Evolutionary conservation across 495 filamentous ascomycete species (phyloP).

Genomic region (Aspergillus affinis): DNA sequence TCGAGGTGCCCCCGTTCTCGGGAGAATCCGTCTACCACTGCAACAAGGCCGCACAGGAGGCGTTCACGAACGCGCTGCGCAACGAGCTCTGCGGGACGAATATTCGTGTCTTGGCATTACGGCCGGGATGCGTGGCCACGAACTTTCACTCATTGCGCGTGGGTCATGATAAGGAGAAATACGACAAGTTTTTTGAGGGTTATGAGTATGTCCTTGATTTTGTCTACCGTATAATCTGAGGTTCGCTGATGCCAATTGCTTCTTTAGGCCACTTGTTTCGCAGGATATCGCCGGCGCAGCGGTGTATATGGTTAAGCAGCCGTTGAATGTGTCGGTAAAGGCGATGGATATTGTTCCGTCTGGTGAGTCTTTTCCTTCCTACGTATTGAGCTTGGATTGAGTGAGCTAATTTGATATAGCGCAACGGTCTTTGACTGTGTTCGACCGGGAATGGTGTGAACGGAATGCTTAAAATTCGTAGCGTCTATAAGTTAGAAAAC

Average conservation of each 20-base stretch:
- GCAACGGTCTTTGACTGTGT: conserved; percentile 26
- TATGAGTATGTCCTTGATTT: conserved; percentile 27
- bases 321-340: conserved; percentile 31
- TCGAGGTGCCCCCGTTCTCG: conserved; percentile 36
- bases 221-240: too few relatives aligned
- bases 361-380: conserved; percentile 14
- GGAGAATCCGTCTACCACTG: conserved; percentile 41
- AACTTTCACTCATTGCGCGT: conserved; percentile 41
- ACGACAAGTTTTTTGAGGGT: conserved; percentile 34
- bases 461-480: conserved; percentile 3
- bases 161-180: conserved; percentile 29
- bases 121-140: conserved; percentile 37
- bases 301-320: conserved; percentile 31
- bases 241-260: background rate
- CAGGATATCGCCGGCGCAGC: conserved; percentile 33
- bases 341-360: conserved; percentile 40
- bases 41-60: conserved; percentile 40
- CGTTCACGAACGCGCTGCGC: conserved; percentile 37
- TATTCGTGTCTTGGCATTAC: conserved; percentile 35
- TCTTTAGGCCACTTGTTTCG: conserved; percentile 25
- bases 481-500: too few relatives aligned
- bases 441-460: conserved; percentile 29
- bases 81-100: conserved; percentile 34
- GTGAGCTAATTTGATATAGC: conserved; percentile 11
- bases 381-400: background rate